Conservation (phyloP, 1,139 yeast genomes). For the Suhomyces maxii region DNA sequence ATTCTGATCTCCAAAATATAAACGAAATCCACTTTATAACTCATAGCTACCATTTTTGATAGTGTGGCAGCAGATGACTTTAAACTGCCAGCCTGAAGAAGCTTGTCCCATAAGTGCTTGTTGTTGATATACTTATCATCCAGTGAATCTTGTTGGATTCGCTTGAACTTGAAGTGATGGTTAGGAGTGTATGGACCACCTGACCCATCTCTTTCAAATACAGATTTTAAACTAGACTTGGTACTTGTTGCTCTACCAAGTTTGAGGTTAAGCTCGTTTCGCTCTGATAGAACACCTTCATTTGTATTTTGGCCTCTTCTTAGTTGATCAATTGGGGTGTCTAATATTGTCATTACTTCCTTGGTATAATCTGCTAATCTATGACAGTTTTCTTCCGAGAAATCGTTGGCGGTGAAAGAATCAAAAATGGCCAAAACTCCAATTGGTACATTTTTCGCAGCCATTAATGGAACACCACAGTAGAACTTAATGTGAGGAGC, state of each 20-base stretch:
- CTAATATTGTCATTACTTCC: constrained; percentile 46
- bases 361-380: constrained; percentile 38
- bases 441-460: constrained; percentile 41
- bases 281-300: constrained; percentile 15
- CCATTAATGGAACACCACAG: constrained; percentile 58
- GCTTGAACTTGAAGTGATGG: constrained; percentile 40
- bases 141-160: background rate
- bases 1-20: constrained; percentile 59
- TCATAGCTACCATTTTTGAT: constrained; percentile 40
- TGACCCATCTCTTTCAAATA: constrained; percentile 62
- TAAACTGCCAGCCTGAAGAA: constrained; percentile 42
- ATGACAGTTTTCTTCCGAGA: constrained; percentile 35
- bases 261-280: constrained; percentile 28
- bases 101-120: constrained; percentile 36
- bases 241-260: constrained; percentile 58
- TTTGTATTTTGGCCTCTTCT: constrained; percentile 9
- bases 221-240: constrained; percentile 32
- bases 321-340: constrained; percentile 25
- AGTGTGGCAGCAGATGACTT: constrained; percentile 44
- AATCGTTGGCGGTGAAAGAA: constrained; percentile 38
- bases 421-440: constrained; percentile 68
- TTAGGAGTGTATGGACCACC: constrained; percentile 58
- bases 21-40: constrained; percentile 47
- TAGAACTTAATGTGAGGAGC: constrained; percentile 60
- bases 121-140: constrained; percentile 11